Evolutionary conservation across 179 eudicot species (phyloP).

Genomic region (Beta lomatogona): DNA sequence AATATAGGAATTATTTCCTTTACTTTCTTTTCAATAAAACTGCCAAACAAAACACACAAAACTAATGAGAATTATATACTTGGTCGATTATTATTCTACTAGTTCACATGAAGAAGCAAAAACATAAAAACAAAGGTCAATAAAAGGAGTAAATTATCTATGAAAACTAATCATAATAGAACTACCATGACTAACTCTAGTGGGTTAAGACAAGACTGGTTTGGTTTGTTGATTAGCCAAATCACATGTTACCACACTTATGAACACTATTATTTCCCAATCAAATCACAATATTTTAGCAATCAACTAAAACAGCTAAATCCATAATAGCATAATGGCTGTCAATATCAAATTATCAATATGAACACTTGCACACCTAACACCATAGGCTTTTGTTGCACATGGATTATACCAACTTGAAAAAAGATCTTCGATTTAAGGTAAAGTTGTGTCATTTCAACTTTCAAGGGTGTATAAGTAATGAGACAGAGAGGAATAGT

Average conservation of each 20-base stretch:
- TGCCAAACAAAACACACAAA: too few species aligned
- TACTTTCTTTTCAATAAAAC: too few species aligned
- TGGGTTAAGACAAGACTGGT: neutral
- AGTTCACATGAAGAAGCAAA: too few species aligned
- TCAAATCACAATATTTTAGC: neutral
- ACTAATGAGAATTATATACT: too few species aligned
- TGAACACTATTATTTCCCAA: neutral
- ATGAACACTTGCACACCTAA: neutral
- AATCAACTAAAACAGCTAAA: neutral
- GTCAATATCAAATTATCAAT: conserved; percentile 27
- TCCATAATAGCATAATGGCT: conserved; percentile 17
- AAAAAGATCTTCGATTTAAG: neutral
- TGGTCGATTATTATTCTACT: too few species aligned
- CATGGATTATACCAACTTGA: conserved; percentile 12
- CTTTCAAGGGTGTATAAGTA: conserved; percentile 6
- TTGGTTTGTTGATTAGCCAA: neutral
- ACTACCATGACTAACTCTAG: neutral
- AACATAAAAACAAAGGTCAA: too few species aligned
- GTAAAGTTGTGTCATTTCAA: conserved; percentile 19
- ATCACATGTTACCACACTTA: neutral
- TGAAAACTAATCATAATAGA: too few species aligned
- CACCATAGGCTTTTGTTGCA: conserved; percentile 18
- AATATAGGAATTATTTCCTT: too few species aligned
- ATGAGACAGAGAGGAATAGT: neutral
- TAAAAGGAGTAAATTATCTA: too few species aligned